Evolutionary conservation across 176 grass and related monocot species (phyloP).

Genomic region (Aegilops speltoides): DNA sequence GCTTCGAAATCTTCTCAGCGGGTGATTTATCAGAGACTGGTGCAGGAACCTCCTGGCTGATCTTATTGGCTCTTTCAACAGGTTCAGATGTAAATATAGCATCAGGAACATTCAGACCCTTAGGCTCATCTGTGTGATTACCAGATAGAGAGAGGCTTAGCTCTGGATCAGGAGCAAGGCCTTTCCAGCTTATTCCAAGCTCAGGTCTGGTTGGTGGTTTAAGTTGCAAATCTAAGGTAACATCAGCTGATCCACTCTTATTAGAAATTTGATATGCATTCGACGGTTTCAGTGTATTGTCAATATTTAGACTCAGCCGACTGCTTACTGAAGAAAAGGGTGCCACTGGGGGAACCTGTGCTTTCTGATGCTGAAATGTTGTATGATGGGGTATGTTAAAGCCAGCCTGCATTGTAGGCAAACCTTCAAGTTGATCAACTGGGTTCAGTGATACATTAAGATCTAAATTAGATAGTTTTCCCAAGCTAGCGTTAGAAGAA

Average conservation of each 20-base stretch:
- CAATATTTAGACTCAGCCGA: conserved; percentile 1
- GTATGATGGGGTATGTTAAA: not conserved
- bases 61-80: conserved; percentile 19
- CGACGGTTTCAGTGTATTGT: conserved; percentile 27
- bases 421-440: conserved; percentile 23
- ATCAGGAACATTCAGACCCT: conserved; percentile 9
- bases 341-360: not conserved
- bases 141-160: conserved; percentile 52
- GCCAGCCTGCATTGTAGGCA: conserved; percentile 25
- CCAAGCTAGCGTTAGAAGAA: conserved; percentile 12
- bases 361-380: conserved; percentile 33
- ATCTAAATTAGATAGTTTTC: conserved; percentile 47
- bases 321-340: conserved; percentile 14
- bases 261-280: conserved; percentile 13
- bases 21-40: conserved; percentile 18
- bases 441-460: conserved; percentile 42
- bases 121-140: conserved; percentile 22
- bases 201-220: conserved; percentile 58
- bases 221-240: conserved; percentile 65
- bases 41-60: conserved; percentile 15
- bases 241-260: conserved; percentile 34
- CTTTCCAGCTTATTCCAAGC: conserved; percentile 54
- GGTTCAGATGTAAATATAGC: conserved; percentile 20
- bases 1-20: conserved; percentile 10
- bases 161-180: conserved; percentile 48